These are phyloP conservation scores for Phytopythium aichiense DNA, from an alignment of 352 stramenopile species.

Conservation along the genomic window DNA sequence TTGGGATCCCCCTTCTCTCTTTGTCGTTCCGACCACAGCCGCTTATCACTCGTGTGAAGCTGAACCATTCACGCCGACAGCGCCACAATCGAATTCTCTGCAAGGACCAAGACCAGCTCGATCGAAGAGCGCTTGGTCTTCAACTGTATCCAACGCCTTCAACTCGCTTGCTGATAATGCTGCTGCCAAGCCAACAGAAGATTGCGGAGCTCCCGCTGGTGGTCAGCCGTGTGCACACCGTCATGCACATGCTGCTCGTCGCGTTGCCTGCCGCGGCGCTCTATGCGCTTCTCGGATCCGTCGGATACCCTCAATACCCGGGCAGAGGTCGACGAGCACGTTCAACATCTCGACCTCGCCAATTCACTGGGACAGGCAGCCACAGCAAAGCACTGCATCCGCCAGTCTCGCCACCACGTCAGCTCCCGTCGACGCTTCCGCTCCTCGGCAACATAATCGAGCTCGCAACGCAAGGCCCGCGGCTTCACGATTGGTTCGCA, in stretches of 20 bases:
- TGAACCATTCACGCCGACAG: background rate
- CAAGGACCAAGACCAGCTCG: background rate
- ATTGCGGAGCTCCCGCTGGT: background rate
- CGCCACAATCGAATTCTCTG: background rate
- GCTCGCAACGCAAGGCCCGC: slow-evolving; percentile 15
- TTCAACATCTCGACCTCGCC: background rate
- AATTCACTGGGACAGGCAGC: background rate
- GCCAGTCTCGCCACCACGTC: background rate
- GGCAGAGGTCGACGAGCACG: background rate
- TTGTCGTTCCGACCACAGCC: background rate
- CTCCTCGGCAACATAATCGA: slow-evolving; percentile 18
- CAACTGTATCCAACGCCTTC: background rate
- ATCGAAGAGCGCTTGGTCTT: slow-evolving; percentile 1
- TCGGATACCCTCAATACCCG: background rate
- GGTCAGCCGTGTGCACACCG: background rate
- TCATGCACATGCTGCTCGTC: background rate
- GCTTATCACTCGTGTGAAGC: too few species aligned
- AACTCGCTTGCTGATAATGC: background rate
- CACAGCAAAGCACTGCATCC: background rate
- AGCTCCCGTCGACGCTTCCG: slow-evolving; percentile 4
- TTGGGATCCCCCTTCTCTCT: background rate
- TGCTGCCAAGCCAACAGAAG: slow-evolving; percentile 1
- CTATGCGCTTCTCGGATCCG: background rate
- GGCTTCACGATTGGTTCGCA: slow-evolving; percentile 35
- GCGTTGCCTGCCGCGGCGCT: background rate